Evolutionary conservation across 805 yeast genomes (phyloP), one percentile per base, ranked within the genome.

Genomic region (Hanseniaspora clermontiae): DNA sequence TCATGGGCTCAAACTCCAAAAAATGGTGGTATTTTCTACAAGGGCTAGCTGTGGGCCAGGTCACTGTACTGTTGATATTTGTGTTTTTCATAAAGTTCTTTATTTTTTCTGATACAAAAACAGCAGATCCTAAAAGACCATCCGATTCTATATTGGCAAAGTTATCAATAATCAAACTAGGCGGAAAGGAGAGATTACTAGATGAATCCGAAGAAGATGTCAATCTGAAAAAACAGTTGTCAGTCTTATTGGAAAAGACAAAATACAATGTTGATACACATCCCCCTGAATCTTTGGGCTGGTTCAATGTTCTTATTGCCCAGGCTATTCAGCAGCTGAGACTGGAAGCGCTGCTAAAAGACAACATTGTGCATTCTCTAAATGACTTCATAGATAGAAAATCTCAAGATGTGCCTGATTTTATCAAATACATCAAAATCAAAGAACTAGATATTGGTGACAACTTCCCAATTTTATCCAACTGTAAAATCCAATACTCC

Each of bases 251-350:
- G 42, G 97, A 91, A 60, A 90, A 89, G 63, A 89, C 97, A 0
- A 88, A 88, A 65, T 93, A 93, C 68, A 86, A 93, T 64, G 97
- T 93, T 1, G 81, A 82, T 48, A 82, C 81, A 29, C 98, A 93
- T 67, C 75, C 82, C 17, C 79, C 97, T 0, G 98, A 93, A 71
- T 84, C 96, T 0, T 71, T 93, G 59, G 98, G 93, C 67, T 93
- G 98, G 98, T 88, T 93, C 68, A 93, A 91, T 61, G 97, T 93
- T 1, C 73, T 93, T 39, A 77, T 93, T 19, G 98, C 97, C 0
- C 97, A 93, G 67, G 82, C 89, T 8, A 81, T 93, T 29, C 80
- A 87, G 36, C 95, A 90, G 60, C 77, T 89, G 59, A 77, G 98
- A 57, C 77, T 82, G n/a, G 97, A 93, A 66, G 97, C 97, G 0